Evolutionary conservation across 2,329 filamentous ascomycete genomes (phyloP).

Genomic region (Penicillium janthinellum): DNA sequence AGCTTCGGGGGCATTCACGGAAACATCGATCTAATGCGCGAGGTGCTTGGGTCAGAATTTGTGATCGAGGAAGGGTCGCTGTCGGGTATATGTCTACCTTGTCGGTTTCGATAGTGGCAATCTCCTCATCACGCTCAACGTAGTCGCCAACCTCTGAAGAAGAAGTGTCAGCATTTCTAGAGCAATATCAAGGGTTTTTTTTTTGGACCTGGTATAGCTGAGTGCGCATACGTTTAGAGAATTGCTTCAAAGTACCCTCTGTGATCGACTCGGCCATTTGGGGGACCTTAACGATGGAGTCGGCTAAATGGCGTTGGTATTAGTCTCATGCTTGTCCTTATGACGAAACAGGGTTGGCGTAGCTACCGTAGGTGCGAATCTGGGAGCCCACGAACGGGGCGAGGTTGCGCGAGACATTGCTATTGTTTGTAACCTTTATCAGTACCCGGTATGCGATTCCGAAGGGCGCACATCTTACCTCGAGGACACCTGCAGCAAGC

Average conservation of each 20-base stretch:
- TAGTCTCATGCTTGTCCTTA: constrained; percentile 3
- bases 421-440: constrained; percentile 18
- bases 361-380: constrained; percentile 41
- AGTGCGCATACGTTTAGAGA: constrained; percentile 69
- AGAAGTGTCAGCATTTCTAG: constrained; percentile 20
- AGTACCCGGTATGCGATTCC: constrained; percentile 3
- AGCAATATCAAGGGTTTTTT: neutral
- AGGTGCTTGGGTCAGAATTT: constrained; percentile 11
- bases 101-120: constrained; percentile 98
- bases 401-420: constrained; percentile 31
- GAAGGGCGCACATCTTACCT: constrained; percentile 26
- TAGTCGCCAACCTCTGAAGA: constrained; percentile 77
- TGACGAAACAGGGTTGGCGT: no score
- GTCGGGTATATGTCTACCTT: constrained; percentile 63
- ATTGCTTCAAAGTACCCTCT: constrained; percentile 95
- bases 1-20: constrained; percentile 89
- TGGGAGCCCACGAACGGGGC: constrained; percentile 34
- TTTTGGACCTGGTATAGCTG: neutral
- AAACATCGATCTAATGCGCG: constrained; percentile 77
- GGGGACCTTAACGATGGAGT: constrained; percentile 87
- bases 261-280: constrained; percentile 99
- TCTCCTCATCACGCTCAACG: constrained; percentile 94
- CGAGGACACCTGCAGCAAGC: constrained; percentile 28
- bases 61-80: neutral
- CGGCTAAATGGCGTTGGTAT: constrained; percentile 54